Conservation (phyloP, 106 monocot genomes). For the Acorus gramineus region DNA sequence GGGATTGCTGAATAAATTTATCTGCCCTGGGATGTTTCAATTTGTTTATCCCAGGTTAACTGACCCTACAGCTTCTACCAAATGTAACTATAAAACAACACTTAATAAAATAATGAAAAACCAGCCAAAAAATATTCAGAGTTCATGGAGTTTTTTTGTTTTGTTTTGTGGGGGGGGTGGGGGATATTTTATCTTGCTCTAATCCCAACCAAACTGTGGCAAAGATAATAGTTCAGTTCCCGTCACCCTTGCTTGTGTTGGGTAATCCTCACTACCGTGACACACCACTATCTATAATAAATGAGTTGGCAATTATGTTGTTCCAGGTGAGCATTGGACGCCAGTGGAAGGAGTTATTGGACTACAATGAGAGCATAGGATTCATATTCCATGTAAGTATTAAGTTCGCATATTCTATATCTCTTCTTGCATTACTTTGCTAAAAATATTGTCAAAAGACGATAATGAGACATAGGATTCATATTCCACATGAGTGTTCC, state of each 20-base stretch:
- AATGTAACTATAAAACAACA: background rate
- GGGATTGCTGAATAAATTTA: too few relatives aligned
- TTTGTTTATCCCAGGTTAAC: too few relatives aligned
- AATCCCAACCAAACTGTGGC: too few relatives aligned
- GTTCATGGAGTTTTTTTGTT: background rate
- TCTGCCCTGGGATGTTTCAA: too few relatives aligned
- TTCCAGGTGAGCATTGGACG: conserved; percentile 69
- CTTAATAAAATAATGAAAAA: too few relatives aligned
- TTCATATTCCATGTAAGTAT: conserved; percentile 69
- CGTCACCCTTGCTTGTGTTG: too few relatives aligned
- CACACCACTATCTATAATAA: too few relatives aligned
- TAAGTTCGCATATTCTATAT: background rate
- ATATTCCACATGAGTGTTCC: conserved; percentile 52
- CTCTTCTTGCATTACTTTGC: too few relatives aligned
- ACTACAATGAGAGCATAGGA: conserved; percentile 59
- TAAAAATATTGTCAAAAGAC: conserved; percentile 10
- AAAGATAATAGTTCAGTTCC: too few relatives aligned
- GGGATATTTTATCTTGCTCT: too few relatives aligned
- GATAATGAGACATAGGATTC: conserved; percentile 65
- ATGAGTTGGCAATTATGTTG: background rate
- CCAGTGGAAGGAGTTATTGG: conserved; percentile 86
- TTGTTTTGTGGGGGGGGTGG: too few relatives aligned
- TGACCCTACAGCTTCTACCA: background rate
- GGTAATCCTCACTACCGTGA: too few relatives aligned
- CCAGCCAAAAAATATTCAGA: background rate